Conservation (phyloP, 768 basidiomycete species). For the Xerocomellus intermedius region DNA sequence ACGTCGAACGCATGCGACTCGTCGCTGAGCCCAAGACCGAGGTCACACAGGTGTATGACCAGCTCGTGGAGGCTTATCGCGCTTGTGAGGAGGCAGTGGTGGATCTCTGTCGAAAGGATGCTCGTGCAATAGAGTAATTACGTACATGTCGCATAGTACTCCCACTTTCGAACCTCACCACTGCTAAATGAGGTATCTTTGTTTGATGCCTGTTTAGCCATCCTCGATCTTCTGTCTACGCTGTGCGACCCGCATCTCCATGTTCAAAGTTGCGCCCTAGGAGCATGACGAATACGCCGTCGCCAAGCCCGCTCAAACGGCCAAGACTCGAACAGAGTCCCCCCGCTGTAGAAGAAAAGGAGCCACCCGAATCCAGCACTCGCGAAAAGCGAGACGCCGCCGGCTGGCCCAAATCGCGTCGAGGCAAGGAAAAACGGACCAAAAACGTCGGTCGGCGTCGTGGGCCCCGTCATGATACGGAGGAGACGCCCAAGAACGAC, state of each 20-base stretch:
- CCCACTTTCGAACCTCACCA: too few relatives aligned
- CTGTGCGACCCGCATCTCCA: neutral
- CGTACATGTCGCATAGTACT: too few relatives aligned
- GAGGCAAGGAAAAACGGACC: constrained; percentile 37
- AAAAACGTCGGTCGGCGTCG: constrained; percentile 41
- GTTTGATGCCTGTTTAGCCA: neutral
- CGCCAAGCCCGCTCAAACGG: constrained; percentile 10
- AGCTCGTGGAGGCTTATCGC: constrained; percentile 3
- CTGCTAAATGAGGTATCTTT: constrained; percentile 15
- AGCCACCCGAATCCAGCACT: neutral
- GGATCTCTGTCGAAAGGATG: neutral
- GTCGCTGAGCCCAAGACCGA: constrained; percentile 3
- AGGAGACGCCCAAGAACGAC: constrained; percentile 23
- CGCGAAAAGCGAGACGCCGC: constrained; percentile 24
- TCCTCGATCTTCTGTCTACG: neutral
- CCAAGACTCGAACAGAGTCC: constrained; percentile 6
- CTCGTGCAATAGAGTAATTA: neutral
- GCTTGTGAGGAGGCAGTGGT: constrained; percentile 5
- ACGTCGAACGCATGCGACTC: constrained; percentile 5
- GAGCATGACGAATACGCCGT: constrained; percentile 2
- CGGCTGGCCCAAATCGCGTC: constrained; percentile 34
- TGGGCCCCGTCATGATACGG: constrained; percentile 38
- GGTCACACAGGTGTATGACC: neutral
- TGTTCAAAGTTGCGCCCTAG: neutral
- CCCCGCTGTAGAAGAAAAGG: neutral